Base-by-base conservation (phyloP, 208 protist species). In the Vickermania spadyakhi region DNA sequence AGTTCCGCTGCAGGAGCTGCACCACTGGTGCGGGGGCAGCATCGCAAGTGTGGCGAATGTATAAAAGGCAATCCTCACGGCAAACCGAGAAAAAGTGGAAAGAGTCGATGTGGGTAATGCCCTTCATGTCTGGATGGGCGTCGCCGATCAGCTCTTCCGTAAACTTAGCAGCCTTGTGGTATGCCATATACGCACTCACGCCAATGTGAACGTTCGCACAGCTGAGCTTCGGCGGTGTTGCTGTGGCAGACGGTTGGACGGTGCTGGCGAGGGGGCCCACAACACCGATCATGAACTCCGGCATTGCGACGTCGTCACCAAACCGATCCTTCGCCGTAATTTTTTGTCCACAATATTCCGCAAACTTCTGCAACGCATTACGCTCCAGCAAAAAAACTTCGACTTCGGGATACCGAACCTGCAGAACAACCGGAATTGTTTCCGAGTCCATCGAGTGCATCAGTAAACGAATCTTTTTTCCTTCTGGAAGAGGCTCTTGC, bases 231-330 rank as follows among this genome's bases (percentile, higher is more conserved):
- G 52, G 60, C 29, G 63, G 51, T 18, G 45, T 52, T 0, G 25
- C 31, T 26, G 25, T 29, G 28, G 23, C 60, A 45, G 25, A 54
- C 42, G 60, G 52, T 28, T 66, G 22, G 53, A 27, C 60, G 2
- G 23, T 54, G 21, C 60, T 64, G 1, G 75, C 66, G 14, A 89
- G 64, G 11, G 66, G 54, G 56, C 67, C 68, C 13, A 62, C 73
- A 13, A 81, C 84, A 18, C 86, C 58, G 5, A 91, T 73, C 7
- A 91, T 31, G 52, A 94, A 94, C 69, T 90, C 83, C 1, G 86
- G 74, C 70, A 80, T 67, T 1, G 72, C 58, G 28, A 88, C 55
- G 28, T 49, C 26, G 58, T 86, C 79, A 2, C 86, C 86, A 50
- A 71, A 54, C 55, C 83, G 72, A 54, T 82, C 71, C 27, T 68